Evolutionary conservation across 2,329 filamentous ascomycete genomes (phyloP), one percentile per base, ranked within the genome.

Genomic region (Colletotrichum sp.): DNA sequence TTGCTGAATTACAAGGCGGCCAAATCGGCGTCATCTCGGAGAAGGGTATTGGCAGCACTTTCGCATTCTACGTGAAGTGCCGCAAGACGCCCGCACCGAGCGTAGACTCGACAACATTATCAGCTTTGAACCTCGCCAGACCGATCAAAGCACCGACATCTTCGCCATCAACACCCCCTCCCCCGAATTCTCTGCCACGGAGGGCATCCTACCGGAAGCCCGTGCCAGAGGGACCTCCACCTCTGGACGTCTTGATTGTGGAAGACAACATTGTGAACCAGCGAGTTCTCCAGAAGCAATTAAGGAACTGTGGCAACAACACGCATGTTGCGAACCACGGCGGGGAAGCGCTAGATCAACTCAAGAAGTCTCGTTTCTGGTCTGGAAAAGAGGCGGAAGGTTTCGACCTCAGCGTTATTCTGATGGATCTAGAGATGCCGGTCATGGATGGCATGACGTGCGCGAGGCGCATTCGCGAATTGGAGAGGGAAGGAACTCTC

Each of bases 341-440:
- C 63, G 88, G 88, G 62, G 92, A 93, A 80, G 92, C 92, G 1
- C 84, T 93, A 2, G 90, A 93, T 65, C 87, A 89, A 60, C 81
- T 93, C 39, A 86, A 89, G 75, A 87, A 85, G 65, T 92, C 91
- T 10, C 86, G 87, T 8, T 92, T 90, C 81, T 92, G 91, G 91
- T 81, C 82, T 26, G 88, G 88, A 16, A 84, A 88, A 10, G 87
- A 88, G 76, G 75, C 83, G 18, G 84, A 86, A 16, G 88, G 88
- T 4, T 84, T 88, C 10, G 89, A 92, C 64, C 88, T 95, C 28
- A 91, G 92, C 10, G 88, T 95, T 62, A 92, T 96, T 15, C 84
- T 96, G 8, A 95, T 96, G 94, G 95, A 96, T 81, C 88, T 95
- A 64, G 94, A 96, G 80, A 96, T 96, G 94, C 94, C 94, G 2